Evolutionary conservation across 192 early-diverging fungal species (phyloP), one percentile per base, ranked within the genome.

Genomic region (Tieghemiomyces parasiticus): DNA sequence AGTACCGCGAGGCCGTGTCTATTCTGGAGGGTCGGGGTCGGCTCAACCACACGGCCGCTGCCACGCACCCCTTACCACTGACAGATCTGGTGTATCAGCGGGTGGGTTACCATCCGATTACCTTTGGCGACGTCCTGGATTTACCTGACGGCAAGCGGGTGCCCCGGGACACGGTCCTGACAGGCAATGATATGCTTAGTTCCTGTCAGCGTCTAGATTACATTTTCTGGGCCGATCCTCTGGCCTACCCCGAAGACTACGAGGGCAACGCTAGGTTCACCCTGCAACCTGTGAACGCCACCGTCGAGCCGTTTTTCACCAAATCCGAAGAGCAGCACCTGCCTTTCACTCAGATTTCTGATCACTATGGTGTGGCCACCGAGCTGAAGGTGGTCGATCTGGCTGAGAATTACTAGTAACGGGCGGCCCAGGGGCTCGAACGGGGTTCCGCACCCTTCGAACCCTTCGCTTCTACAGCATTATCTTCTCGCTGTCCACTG

Each of bases 71-170:
- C 14, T 33, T 56, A 24, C 4, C 46, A 0, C 13, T 64, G 22
- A 25, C 22, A 19, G 74, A 76, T 46, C 25, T 76, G 48, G 54
- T 68, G 55, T 68, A 66, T 35, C 72, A 71, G 28, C 25, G 60
- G 26, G 50, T 46, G n/a, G 66, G 74, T 26, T 64, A 71, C 38
- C 71, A 73, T 33, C 74, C 71, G 8, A 58, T 76, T 42, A 76
- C 74, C 8, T 66, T 65, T 49, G 69, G 63, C 42, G 69, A 71
- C 24, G 50, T 71, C 20, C 2, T 32, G 2, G 52, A 33, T 10
- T 20, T 44, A 13, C 22, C n/a, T 30, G 33, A 44, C 26, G 53
- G 35, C 25, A 16, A 16, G 19, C 38, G 49, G 30, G 26, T 44
- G 3, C 52, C 61, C 16, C 33, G 25, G 14, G 61, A 63, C 48